Percentiles rank a stretch among this genome's conserved stretches.
phyloP scores from a whole-genome alignment of 129 eudicot genomes.

The Pseudognaphalium luteoalbum region DNA sequence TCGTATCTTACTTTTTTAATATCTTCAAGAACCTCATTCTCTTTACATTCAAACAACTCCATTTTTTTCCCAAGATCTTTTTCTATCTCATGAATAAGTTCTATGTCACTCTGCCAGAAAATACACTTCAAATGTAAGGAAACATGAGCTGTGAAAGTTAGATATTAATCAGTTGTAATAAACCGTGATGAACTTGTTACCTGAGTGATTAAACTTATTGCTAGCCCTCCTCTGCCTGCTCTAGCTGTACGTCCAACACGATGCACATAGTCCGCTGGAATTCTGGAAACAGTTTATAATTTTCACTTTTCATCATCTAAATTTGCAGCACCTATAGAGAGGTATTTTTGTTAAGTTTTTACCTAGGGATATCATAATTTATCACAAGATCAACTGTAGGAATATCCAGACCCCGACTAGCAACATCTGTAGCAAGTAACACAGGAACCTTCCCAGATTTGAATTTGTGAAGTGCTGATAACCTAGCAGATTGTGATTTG shows the following conservation, averaged over 20 bases:
- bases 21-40: constrained; percentile 72
- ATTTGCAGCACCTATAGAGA: not conserved
- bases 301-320: not conserved
- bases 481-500: constrained; percentile 81
- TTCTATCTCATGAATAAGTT: constrained; percentile 74
- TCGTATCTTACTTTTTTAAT: constrained; percentile 57
- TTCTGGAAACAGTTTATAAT: constrained; percentile 37
- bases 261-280: constrained; percentile 83
- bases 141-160: not conserved
- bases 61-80: constrained; percentile 56
- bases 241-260: constrained; percentile 99
- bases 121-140: not conserved
- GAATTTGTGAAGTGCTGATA: constrained; percentile 75
- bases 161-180: not conserved
- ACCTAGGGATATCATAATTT: constrained; percentile 93
- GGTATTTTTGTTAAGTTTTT: not conserved
- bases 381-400: constrained; percentile 93
- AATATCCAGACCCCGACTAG: constrained; percentile 87
- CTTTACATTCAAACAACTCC: constrained; percentile 75
- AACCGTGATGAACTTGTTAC: constrained; percentile 29
- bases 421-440: constrained; percentile 87
- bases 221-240: constrained; percentile 94
- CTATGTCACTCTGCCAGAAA: constrained; percentile 65
- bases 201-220: constrained; percentile 74
- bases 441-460: constrained; percentile 81